phyloP scores from a whole-genome alignment of 164 flowering plant species.

The Chimonanthus praecox region DNA sequence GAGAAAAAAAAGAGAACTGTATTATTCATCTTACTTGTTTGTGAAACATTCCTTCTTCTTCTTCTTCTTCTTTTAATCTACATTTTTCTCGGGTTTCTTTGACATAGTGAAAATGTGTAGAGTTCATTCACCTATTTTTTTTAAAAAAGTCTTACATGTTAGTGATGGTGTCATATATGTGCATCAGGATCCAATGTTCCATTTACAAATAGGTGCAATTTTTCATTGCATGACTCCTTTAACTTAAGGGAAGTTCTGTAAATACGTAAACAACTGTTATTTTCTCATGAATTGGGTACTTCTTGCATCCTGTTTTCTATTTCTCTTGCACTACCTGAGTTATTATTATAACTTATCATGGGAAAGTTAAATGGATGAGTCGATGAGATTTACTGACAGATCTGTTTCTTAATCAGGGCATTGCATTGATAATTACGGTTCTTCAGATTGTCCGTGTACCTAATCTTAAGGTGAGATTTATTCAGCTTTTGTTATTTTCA shows the following conservation, averaged over 20 bases:
- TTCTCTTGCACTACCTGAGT: neutral
- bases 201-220: neutral
- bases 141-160: neutral
- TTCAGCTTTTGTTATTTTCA: constrained; percentile 3
- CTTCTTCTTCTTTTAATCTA: too few relatives aligned
- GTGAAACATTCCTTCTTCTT: too few relatives aligned
- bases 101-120: neutral
- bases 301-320: neutral
- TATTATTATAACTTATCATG: neutral
- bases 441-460: constrained; percentile 94
- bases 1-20: too few relatives aligned
- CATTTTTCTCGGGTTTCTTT: too few relatives aligned
- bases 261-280: neutral
- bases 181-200: neutral
- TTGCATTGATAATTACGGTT: constrained; percentile 84
- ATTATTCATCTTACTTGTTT: too few relatives aligned
- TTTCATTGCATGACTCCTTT: too few relatives aligned
- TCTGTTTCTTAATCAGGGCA: constrained; percentile 55
- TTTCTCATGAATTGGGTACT: neutral
- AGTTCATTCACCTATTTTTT: neutral
- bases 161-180: neutral
- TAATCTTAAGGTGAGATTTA: constrained; percentile 76
- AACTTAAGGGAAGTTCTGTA: neutral
- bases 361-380: neutral
- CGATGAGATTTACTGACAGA: neutral